phyloP scores from a whole-genome alignment of 148 eudicot species.

The Rhododendron kiyosumense region DNA sequence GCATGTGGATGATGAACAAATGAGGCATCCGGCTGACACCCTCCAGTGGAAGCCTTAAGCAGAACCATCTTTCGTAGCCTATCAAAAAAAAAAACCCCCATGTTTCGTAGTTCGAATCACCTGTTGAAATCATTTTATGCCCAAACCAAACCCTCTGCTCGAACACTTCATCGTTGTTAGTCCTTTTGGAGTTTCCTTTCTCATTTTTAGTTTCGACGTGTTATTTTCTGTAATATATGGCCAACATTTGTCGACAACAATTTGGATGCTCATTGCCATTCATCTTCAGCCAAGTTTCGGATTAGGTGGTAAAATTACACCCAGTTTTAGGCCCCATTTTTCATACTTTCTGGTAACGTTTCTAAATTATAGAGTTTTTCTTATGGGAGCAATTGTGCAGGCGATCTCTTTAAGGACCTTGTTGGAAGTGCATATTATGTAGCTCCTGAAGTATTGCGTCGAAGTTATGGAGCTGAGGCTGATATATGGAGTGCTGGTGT shows the following conservation, averaged over 20 bases:
- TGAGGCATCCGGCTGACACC: too few relatives aligned
- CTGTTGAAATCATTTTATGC: not conserved
- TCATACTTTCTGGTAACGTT: not conserved
- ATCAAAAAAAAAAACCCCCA: too few relatives aligned
- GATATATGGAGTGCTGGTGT: conserved; percentile 99
- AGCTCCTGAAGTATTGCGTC: conserved; percentile 90
- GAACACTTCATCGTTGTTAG: not conserved
- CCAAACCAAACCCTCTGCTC: not conserved
- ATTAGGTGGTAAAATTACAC: not conserved
- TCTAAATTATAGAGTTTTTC: not conserved
- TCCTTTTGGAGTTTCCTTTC: not conserved
- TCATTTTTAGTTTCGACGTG: not conserved
- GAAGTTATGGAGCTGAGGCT: conserved; percentile 82
- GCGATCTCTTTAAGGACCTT: conserved; percentile 79
- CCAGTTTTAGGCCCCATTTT: not conserved
- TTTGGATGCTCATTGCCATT: not conserved
- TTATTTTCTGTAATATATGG: not conserved
- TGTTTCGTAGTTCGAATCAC: not conserved
- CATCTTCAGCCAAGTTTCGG: not conserved
- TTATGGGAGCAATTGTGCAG: conserved; percentile 35
- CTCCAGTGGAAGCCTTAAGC: too few relatives aligned
- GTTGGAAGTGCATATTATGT: conserved; percentile 99
- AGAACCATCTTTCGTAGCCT: too few relatives aligned
- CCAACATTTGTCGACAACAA: not conserved
- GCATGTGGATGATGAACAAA: too few relatives aligned